Evolutionary conservation across 306 rosid species (phyloP), one percentile per base, ranked within the genome.

Genomic region (Lithocarpus polystachyus): DNA sequence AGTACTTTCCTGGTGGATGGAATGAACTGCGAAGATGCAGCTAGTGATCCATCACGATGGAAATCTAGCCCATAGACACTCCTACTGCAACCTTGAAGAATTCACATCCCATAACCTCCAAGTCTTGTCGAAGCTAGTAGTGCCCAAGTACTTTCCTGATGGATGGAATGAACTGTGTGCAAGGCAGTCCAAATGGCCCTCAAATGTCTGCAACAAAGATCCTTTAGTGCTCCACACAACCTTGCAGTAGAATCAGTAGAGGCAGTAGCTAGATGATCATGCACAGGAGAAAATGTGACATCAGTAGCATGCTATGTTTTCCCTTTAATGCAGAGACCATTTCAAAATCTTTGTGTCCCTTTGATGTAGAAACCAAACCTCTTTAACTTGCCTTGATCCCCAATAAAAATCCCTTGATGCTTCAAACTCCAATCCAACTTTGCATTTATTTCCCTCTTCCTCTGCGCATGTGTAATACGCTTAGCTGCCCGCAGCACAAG

Each of bases 121-220:
- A 18, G 97, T 95, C 86, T 91, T 91, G 89, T 95, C 99, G 80
- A 87, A 92, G 92, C 99, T 95, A 73, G 97, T 84, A 31, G 99
- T 95, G 68, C 98, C 99, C 78, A 92, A 76, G 89, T 92, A 92
- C 75, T 92, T 92, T 65, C 99, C 99, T 37, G 96, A 91, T 24
- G 99, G 99, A 87, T 95, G 99, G 84, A 95, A 90, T 80, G 93
- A 85, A 81, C 92, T 89, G 5, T 94, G 93, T 24, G 98, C 99
- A 79, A 95, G 95, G 78, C 96, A 92, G 77, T 95, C 98, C 68
- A 95, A 89, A 88, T 95, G 99, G 33, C 98, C 99, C 83, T 86
- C 90, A 37, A 92, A 95, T 33, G 97, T 87, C 84, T 52, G 82
- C 78, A 95, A 75, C 62, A 87, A 91, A 37, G 89, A 70, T 77